A percentile compares a stretch with the other conserved stretches of the same genome.
Evolutionary conservation across 768 basidiomycete species (phyloP).

Genomic region (Heimioporus sp.): DNA sequence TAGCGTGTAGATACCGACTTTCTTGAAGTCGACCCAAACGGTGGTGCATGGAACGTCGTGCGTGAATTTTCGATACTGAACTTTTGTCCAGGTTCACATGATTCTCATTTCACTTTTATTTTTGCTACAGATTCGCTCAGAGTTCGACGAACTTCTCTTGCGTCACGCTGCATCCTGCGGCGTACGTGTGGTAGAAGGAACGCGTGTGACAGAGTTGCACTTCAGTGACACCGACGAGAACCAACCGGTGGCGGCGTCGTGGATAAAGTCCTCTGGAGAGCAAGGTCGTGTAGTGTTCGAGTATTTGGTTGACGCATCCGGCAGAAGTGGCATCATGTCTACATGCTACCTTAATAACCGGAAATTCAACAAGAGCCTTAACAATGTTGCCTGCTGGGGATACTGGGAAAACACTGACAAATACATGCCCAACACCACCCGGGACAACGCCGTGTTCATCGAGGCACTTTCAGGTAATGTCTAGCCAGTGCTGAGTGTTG

Average conservation of each 20-base stretch:
- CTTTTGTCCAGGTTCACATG: background rate
- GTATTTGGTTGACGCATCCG: conserved; percentile 11
- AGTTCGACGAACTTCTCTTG: conserved; percentile 3
- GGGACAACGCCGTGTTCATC: conserved; percentile 36
- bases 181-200: background rate
- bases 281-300: conserved; percentile 5
- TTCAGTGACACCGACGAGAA: background rate
- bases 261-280: background rate
- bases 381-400: conserved; percentile 36
- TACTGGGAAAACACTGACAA: conserved; percentile 32
- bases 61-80: background rate
- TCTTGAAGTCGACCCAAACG: background rate
- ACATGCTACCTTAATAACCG: conserved; percentile 34
- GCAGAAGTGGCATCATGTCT: conserved; percentile 10
- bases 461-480: conserved; percentile 27
- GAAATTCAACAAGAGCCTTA: conserved; percentile 30
- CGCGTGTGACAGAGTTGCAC: conserved; percentile 3
- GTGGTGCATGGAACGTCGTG: conserved; percentile 7
- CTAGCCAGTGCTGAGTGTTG: too few relatives aligned
- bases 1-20: conserved; percentile 7
- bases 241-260: background rate
- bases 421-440: conserved; percentile 30
- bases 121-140: background rate
- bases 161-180: background rate
- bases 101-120: too few relatives aligned